Base-by-base conservation (phyloP, 2,329 filamentous ascomycete species). In the Plenodomus tracheiphilus region DNA sequence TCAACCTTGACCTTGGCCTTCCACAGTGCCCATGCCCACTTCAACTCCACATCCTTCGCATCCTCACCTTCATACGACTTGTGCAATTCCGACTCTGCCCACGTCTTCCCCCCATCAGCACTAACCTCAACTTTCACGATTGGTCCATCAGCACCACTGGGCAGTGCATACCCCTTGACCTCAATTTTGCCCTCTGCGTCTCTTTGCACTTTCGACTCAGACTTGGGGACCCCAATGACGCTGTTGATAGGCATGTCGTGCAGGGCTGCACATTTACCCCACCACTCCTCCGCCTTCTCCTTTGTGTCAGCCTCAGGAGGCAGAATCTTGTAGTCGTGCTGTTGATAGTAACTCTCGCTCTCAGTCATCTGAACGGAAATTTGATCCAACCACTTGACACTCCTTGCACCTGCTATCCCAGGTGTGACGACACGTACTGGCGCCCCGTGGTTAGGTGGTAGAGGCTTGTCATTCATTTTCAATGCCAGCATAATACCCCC, bases 11-110 rank as follows among this genome's bases (percentile, higher is more conserved):
- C 64, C 11, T 64, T 68, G 1, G 74, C 75, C 47, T 66, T 74
- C 82, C 82, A 85, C 30, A 85, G 61, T 38, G 75, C 75, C 82
- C 82, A 85, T 37, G 77, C 75, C 82, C 81, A 84, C 54, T 77
- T 81, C 53, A 74, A 56, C 10, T 72, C 73, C 18, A 54, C 58
- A 2, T 57, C 49, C 3, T 61, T 41, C 3, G 53, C 54, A 3
- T 53, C 54, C 19, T 47, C 50, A 2, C 52, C 53, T 0, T 55
- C 56, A 2, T 62, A 43, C 8, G 53, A 46, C n/a, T 58, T 56
- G 20, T 71, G 57, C 30, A 77, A 39, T 37, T 77, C 65, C 2
- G 81, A 79, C 46, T 79, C 72, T 4, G 68, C 61, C 81, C 81
- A 85, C 0, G 71, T 78, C 37, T 64, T 56, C 0, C 81, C 80